Evolutionary conservation across 2,329 filamentous ascomycete species (phyloP), one percentile per base, ranked within the genome.

Genomic region (Keithomyces neogunnii): DNA sequence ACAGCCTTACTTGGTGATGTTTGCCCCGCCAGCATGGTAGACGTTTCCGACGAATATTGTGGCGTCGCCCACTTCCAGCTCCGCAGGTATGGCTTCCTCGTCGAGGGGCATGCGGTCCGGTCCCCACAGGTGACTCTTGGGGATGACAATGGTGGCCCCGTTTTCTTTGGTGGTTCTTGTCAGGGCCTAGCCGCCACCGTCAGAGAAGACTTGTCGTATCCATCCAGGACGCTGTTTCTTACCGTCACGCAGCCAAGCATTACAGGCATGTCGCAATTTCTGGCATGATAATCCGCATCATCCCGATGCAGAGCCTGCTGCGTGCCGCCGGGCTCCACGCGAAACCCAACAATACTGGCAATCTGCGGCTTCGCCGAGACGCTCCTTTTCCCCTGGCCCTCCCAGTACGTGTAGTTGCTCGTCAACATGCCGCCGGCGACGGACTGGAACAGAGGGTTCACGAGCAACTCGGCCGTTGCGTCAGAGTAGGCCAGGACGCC

Each of bases 21-120:
- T 73, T 7, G 61, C 62, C 1, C 70, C 70, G 2, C 69, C 70
- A 1, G 66, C 70, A 40, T 73, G 70, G 48, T 71, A 72, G 10
- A 66, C 52, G 26, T 68, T 67, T 1, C 69, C 70, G 1, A 71
- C 49, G 39, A 73, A 69, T 29, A 72, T 64, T 33, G 67, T 59
- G 4, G 69, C 66, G 38, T 72, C 69, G 1, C 70, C 69, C 4
- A 64, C 55, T n/a, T 70, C 65, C 11, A 73, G 59, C 47, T 72
- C 68, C 1, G 67, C 69, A 0, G 67, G 63, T 2, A 69, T 57
- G 1, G 69, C 66, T 45, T 73, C 70, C 7, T 69, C 61, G 28
- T 66, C 61, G 8, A 63, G 53, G 1, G 70, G 70, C 4, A 57
- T 59, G 0, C 66, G 62, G 0, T 71, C 66, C 5, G 64, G 60